Base-by-base conservation (phyloP, 768 basidiomycete species). In the Panus rudis region DNA sequence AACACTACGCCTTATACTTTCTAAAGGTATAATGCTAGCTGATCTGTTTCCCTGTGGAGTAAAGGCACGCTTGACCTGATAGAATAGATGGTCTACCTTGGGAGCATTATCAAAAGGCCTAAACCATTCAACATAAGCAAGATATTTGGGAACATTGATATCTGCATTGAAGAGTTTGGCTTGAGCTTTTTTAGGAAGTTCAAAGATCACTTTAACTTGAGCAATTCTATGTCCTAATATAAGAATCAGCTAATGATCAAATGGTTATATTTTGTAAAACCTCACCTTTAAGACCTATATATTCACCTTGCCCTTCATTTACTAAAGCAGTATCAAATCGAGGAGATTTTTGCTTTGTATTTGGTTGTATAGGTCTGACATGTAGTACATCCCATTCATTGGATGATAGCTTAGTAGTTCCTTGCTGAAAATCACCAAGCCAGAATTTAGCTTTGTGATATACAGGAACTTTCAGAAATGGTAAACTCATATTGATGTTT, bases 81-180 rank as follows among this genome's bases (percentile, higher is more conserved):
- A 46, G 27, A 30, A 50, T 22, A 14, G 24, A 19, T 6, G 34
- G 8, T 10, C 3, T 35, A n/a, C 16, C 5, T n/a, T 47, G 37
- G 4, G 44, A 25, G n/a, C 52, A 21, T 10, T 1, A 5, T 35
- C 27, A 7, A 54, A 45, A 1, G 52, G 48, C 7, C 53, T 60
- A 37, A 56, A 60, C 57, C 55, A 61, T 23, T 63, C 53, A 8
- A 63, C 37, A 33, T 62, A 62, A 0, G 49, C 57, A 3, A 64
- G 45, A 11, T 46, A 57, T 7, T 52, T 27, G 0, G 21, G 4
- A 2, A 20, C 7, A 12, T 22, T 17, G 12, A 34, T 4, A 4
- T 21, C 30, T n/a, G 26, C 30, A 13, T 24, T 17, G 10, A 30
- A 10, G 16, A 30, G 16, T 10, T 10, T 10, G 28, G 28, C 10